phyloP scores from a whole-genome alignment of 129 eudicot species.

The Flaveria sonorensis region DNA sequence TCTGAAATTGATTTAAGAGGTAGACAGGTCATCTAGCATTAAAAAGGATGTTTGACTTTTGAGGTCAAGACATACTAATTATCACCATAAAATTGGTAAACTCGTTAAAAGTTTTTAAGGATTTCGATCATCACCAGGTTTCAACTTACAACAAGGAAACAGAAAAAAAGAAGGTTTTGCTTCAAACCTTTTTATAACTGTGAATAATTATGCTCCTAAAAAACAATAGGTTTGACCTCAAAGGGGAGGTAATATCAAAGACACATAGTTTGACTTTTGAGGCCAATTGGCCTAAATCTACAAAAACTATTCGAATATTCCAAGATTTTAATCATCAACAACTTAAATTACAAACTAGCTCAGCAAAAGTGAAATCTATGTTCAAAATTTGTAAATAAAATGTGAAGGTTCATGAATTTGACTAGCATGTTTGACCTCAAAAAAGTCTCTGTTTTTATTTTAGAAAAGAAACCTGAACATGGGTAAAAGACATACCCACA shows the following conservation, averaged over 20 bases:
- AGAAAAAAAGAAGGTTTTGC: background rate
- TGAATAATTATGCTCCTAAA: background rate
- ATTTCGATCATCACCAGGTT: background rate
- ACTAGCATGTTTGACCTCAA: slow-evolving; percentile 19
- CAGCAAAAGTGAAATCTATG: background rate
- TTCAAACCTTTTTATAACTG: background rate
- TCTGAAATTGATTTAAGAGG: background rate
- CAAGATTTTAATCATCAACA: background rate
- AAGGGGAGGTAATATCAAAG: background rate
- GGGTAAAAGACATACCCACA: slow-evolving; percentile 69
- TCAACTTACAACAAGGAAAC: background rate
- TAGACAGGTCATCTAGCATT: background rate
- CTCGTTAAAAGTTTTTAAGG: background rate
- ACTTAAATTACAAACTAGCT: background rate
- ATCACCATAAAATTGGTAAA: slow-evolving; percentile 1
- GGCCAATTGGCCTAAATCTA: background rate
- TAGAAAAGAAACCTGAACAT: slow-evolving; percentile 7
- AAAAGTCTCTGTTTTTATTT: background rate
- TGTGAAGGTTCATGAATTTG: background rate
- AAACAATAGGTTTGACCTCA: background rate
- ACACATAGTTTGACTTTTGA: background rate
- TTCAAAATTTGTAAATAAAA: background rate
- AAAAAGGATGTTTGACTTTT: background rate
- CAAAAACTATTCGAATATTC: background rate
- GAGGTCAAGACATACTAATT: background rate